Base-by-base conservation (phyloP, 768 basidiomycete genomes). In the Tricholoma matsutake region DNA sequence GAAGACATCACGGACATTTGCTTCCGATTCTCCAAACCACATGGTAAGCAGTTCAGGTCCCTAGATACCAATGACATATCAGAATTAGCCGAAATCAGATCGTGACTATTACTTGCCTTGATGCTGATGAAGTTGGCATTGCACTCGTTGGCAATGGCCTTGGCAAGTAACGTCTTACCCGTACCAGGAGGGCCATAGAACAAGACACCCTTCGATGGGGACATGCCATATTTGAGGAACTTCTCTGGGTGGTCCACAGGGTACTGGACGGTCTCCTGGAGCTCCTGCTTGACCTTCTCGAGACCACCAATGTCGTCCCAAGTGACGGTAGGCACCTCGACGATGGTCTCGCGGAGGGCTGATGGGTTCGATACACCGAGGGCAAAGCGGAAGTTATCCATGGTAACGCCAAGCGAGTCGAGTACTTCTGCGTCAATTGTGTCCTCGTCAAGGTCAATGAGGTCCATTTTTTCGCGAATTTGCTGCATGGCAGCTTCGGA, bases 1-100 rank as follows among this genome's bases (percentile, higher is more conserved):
- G 76, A 99, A 99, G 64, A 98, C 94, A 68, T 98, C 96, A 68
- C 97, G 94, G 63, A 99, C 97, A 70, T 99, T 99, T 65, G 96
- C 97, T 80, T 99, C 97, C 6, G 96, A 98, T 83, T 99, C 97
- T 87, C 97, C 97, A 77, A 99, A 98, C 95, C 97, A 99, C 96
- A 98, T 98, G 6, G 96, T 99, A 45, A 98, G 87, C 45, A 98
- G 83, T 78, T 98, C 97, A 63, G 96, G 96, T 65, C 97, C 96
- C 86, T 90, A 66, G 13, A 61, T 56, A 16, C 52, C 32, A 45
- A 54, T 32, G 8, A 67, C 72, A 29, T 22, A 14, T 47, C 6
- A 56, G 37, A 32, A 57, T 61, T 47, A 28, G 2, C 16, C 54
- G 25, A 47, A 1, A 10, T 9, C 29, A n/a, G 5, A 32, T 18